Base-by-base conservation (phyloP, 108 stramenopile genomes). In the Nannochloropsis granulata region DNA sequence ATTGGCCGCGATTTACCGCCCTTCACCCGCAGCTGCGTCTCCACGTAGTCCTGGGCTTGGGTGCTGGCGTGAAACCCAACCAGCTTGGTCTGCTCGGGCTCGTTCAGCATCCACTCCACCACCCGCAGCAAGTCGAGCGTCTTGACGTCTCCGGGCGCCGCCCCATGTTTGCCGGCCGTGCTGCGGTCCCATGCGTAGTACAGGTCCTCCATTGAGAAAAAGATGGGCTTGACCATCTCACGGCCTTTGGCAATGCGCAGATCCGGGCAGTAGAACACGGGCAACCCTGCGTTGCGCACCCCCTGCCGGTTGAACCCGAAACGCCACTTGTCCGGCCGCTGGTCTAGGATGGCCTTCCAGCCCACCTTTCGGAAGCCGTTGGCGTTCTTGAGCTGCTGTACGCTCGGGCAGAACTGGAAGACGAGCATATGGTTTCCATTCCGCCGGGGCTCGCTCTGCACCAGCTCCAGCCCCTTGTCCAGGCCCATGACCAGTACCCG, bases 401-500 rank as follows among this genome's bases (percentile, higher is more conserved):
- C 56, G 56, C 56, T 71, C 56, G 56, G 56, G n/a, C 56, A 71
- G 56, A 71, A 71, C 56, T 71, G 56, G 56, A 71, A 71, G 56
- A 71, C 56, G 56, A 71, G 56, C 56, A 71, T 71, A n/a, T 71
- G 56, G 56, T 71, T 71, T 81, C 86, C 86, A 13, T 81, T 86
- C 11, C 1, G 19, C 24, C 78, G 56, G 12, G 82, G 86, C 13
- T 82, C 85, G 14, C 45, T 43, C 45, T 83, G 82, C 43, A 82
- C 78, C 82, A 86, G 82, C 43, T 81, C 82, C 34, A 82, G 82
- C 25, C 81, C 86, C 80, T 86, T 86, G 78, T 86, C 86, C 86
- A 86, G 81, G 86, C 82, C 46, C 78, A 86, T 82, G n/a, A 86
- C 82, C 21, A 86, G 86, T 14, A 86, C 79, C 44, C 86, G 86